These are phyloP conservation scores for Penicillium argentinense DNA, from an alignment of 495 filamentous ascomycete genomes.

Conservation along the genomic window DNA sequence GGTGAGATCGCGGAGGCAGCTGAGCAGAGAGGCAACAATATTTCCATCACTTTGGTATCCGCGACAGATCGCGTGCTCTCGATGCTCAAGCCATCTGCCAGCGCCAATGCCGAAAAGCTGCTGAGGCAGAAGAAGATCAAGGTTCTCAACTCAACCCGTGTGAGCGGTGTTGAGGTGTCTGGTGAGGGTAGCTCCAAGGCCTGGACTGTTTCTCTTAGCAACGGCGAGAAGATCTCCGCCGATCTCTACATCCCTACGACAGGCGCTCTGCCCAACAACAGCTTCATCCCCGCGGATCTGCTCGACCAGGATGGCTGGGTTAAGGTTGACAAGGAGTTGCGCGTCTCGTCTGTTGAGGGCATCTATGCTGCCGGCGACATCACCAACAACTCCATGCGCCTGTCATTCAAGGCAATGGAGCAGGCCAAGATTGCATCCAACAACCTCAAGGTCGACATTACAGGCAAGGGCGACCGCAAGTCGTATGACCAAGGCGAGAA, in stretches of 20 bases:
- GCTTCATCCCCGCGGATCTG: constrained; percentile 52
- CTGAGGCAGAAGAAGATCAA: constrained; percentile 29
- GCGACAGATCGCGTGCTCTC: constrained; percentile 34
- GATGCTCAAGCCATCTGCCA: constrained; percentile 26
- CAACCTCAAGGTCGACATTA: constrained; percentile 37
- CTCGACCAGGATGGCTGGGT: constrained; percentile 54
- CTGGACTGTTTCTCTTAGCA: constrained; percentile 40
- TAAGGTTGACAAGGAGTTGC: constrained; percentile 54
- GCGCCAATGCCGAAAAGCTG: constrained; percentile 24
- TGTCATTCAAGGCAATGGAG: constrained; percentile 26
- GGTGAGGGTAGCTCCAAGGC: constrained; percentile 8
- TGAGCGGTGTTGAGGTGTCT: constrained; percentile 10
- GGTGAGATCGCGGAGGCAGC: constrained; percentile 57
- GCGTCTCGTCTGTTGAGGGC: constrained; percentile 25
- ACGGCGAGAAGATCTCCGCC: constrained; percentile 40
- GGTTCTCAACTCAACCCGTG: constrained; percentile 23
- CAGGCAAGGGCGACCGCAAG: constrained; percentile 19
- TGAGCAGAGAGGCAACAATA: constrained; percentile 36
- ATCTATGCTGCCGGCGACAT: constrained; percentile 45
- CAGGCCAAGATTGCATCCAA: constrained; percentile 29
- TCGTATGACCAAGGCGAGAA: constrained; percentile 24
- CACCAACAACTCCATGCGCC: constrained; percentile 31
- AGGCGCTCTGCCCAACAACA: constrained; percentile 60
- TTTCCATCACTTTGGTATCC: constrained; percentile 48
- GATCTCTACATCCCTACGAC: constrained; percentile 66